A percentile compares a stretch with the other conserved stretches of the same genome.
These are phyloP conservation scores for Endothia cerciana DNA, from an alignment of 2,329 filamentous ascomycete genomes.

Conservation along the genomic window DNA sequence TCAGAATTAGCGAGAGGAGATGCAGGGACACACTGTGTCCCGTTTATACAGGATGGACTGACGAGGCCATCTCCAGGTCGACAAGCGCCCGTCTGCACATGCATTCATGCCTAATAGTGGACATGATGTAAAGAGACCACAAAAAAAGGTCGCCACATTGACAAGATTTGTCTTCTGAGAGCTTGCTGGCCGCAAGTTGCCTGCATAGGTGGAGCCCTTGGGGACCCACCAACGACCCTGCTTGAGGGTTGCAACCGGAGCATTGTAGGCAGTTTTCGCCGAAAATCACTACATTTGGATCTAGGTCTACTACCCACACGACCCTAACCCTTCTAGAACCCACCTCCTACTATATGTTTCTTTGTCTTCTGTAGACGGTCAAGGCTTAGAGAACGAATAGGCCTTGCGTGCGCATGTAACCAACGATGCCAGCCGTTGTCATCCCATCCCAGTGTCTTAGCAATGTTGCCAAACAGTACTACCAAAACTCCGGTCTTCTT, in stretches of 20 bases:
- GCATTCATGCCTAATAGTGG: background rate
- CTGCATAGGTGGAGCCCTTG: background rate
- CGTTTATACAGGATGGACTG: background rate
- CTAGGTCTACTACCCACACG: no score
- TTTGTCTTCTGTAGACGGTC: no score
- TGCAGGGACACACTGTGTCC: background rate
- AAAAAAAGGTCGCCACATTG: background rate
- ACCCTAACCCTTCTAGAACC: background rate
- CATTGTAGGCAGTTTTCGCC: background rate
- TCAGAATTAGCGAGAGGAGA: background rate
- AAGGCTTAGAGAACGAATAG: background rate
- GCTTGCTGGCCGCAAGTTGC: background rate
- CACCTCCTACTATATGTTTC: no score
- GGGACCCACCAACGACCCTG: background rate
- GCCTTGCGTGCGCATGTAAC: no score
- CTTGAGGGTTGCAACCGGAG: no score
- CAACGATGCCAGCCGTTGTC: no score
- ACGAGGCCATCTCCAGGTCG: background rate
- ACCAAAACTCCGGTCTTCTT: no score
- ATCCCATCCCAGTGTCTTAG: no score
- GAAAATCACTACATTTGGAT: background rate
- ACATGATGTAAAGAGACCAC: background rate
- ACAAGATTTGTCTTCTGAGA: background rate
- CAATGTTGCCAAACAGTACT: no score
- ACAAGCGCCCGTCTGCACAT: constrained; percentile 1